phyloP scores from a whole-genome alignment of 257 asterid species.

The Capsicum rhomboideum region DNA sequence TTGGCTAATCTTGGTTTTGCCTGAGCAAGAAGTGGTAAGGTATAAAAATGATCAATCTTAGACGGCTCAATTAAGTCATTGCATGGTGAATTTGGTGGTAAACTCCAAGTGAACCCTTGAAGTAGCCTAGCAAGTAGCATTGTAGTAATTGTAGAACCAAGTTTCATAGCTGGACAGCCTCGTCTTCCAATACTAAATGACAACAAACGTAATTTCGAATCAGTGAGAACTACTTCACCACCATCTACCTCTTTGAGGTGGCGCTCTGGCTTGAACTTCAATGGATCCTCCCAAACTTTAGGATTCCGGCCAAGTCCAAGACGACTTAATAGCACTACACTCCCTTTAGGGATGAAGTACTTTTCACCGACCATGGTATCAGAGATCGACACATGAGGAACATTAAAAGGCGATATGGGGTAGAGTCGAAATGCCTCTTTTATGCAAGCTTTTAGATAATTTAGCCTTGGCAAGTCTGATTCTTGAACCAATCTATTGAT shows the following conservation, averaged over 20 bases:
- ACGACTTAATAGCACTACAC: constrained; percentile 14
- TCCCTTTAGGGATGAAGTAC: constrained; percentile 28
- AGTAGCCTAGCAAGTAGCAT: neutral
- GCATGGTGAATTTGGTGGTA: neutral
- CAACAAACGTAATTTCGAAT: neutral
- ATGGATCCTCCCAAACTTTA: neutral
- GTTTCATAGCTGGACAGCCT: neutral
- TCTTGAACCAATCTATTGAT: constrained; percentile 18
- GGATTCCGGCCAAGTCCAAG: neutral
- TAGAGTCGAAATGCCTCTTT: constrained; percentile 26
- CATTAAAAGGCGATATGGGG: constrained; percentile 13
- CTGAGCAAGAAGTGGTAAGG: neutral
- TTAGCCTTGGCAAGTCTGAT: constrained; percentile 20
- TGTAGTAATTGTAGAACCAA: neutral
- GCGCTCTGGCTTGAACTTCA: neutral
- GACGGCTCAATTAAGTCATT: neutral
- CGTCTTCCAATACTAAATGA: neutral
- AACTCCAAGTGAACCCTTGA: neutral
- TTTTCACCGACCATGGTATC: constrained; percentile 12
- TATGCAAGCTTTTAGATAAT: constrained; percentile 17
- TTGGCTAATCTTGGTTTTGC: neutral
- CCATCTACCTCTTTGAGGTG: neutral
- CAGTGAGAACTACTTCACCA: neutral
- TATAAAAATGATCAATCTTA: neutral
- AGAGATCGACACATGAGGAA: constrained; percentile 15